These are phyloP conservation scores for Umbelopsis sp. DNA, from an alignment of 371 early-diverging fungal species.

Conservation along the genomic window DNA sequence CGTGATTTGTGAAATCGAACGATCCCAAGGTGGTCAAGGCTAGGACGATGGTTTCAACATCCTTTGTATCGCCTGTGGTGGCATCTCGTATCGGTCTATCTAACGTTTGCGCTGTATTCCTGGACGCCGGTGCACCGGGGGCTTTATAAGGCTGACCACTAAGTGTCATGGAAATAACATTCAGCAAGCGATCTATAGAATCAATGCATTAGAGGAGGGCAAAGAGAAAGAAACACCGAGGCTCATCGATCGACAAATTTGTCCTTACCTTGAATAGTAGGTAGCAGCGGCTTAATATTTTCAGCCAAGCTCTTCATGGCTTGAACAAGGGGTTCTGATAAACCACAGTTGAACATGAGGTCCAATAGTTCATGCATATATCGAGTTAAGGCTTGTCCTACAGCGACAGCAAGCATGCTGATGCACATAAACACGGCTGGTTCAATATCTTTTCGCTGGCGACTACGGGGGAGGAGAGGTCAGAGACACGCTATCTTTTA, in stretches of 20 bases:
- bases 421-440: slow-evolving; percentile 84
- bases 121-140: slow-evolving; percentile 70
- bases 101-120: slow-evolving; percentile 42
- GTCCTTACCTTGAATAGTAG: slow-evolving; percentile 83
- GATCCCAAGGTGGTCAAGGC: slow-evolving; percentile 87
- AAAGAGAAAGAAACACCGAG: not conserved
- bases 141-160: slow-evolving; percentile 87
- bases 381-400: slow-evolving; percentile 87
- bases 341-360: slow-evolving; percentile 88
- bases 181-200: slow-evolving; percentile 77
- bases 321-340: slow-evolving; percentile 81
- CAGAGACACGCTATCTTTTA: too few species aligned
- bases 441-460: slow-evolving; percentile 66
- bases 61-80: slow-evolving; percentile 59
- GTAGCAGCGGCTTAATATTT: slow-evolving; percentile 82
- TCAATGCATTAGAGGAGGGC: not conserved
- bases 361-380: slow-evolving; percentile 89
- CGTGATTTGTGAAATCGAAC: slow-evolving; percentile 85
- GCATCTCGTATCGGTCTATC: slow-evolving; percentile 55
- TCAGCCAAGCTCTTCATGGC: slow-evolving; percentile 82
- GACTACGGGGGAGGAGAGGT: slow-evolving; percentile 26
- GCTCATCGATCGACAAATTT: too few species aligned
- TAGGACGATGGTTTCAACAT: slow-evolving; percentile 79
- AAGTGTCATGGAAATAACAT: slow-evolving; percentile 87
- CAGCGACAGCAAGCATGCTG: slow-evolving; percentile 85